phyloP scores from a whole-genome alignment of 2,329 filamentous ascomycete species.

The Hypoxylon sp. region DNA sequence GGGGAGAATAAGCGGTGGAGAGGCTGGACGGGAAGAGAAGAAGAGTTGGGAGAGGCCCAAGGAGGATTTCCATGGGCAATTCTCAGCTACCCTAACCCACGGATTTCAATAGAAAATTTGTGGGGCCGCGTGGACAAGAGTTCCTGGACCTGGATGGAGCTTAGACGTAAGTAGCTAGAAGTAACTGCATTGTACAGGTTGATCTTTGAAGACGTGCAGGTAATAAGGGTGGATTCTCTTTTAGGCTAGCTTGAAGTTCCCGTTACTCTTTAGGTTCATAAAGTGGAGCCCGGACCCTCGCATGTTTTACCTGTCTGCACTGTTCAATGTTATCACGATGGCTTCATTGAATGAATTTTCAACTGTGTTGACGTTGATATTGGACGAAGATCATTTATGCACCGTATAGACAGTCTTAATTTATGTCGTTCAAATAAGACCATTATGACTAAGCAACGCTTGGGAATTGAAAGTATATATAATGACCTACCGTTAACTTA shows the following conservation, averaged over 20 bases:
- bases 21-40: conserved; percentile 52
- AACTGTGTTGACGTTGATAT: too few relatives aligned
- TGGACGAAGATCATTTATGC: background rate
- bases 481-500: conserved; percentile 1
- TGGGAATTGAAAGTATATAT: conserved; percentile 3
- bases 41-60: conserved; percentile 53
- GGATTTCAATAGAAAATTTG: conserved; percentile 28
- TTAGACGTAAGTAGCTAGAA: conserved; percentile 46
- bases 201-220: conserved; percentile 37
- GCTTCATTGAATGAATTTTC: conserved; percentile 17
- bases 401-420: background rate
- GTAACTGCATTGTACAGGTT: conserved; percentile 47
- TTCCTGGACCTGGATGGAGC: conserved; percentile 53
- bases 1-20: conserved; percentile 52
- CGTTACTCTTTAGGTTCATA: conserved; percentile 29
- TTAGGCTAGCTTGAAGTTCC: conserved; percentile 30
- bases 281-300: conserved; percentile 9
- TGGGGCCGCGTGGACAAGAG: conserved; percentile 50
- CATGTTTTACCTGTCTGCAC: background rate
- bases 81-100: conserved; percentile 37
- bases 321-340: conserved; percentile 4
- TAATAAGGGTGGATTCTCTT: conserved; percentile 34
- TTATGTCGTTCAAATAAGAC: background rate
- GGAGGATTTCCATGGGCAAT: conserved; percentile 53
- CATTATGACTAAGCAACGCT: background rate